phyloP scores from a whole-genome alignment of 2,329 filamentous ascomycete species.

The Aureobasidium sp. region DNA sequence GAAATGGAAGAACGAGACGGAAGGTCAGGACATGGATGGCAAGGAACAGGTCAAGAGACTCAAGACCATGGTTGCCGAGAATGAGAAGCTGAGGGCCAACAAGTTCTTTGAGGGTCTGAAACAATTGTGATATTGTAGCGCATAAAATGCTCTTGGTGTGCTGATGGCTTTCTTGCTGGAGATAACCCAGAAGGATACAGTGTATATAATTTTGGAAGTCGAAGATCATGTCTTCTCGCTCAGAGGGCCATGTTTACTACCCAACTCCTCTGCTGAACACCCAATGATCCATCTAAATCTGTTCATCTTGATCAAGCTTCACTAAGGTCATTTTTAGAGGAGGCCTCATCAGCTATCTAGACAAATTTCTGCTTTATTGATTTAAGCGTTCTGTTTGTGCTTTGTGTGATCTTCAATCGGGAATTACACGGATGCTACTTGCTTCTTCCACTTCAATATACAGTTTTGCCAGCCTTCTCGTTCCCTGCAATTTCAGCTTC shows the following conservation, averaged over 20 bases:
- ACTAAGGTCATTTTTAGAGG: too few species aligned
- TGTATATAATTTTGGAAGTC: background rate
- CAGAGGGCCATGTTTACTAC: too few species aligned
- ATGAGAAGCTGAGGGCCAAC: slow-evolving; percentile 57
- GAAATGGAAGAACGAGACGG: slow-evolving; percentile 66
- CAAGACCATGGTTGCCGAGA: slow-evolving; percentile 67
- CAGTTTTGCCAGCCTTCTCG: background rate
- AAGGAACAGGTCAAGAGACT: slow-evolving; percentile 61
- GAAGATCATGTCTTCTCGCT: too few species aligned
- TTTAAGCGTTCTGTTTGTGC: too few species aligned
- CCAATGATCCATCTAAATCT: too few species aligned
- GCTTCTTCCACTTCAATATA: background rate
- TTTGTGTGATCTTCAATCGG: too few species aligned
- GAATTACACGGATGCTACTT: too few species aligned
- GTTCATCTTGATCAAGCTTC: too few species aligned
- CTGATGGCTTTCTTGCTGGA: background rate
- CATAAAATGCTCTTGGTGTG: accelerated
- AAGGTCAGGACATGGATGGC: slow-evolving; percentile 55
- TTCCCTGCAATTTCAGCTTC: background rate
- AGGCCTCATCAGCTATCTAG: too few species aligned
- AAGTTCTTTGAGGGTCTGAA: slow-evolving; percentile 60
- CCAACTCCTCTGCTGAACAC: too few species aligned
- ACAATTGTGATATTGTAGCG: slow-evolving; percentile 31
- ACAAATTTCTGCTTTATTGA: too few species aligned
- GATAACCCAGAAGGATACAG: background rate